Conservation (phyloP, 371 early-diverging fungal genomes). For the Catenaria anguillulae region DNA sequence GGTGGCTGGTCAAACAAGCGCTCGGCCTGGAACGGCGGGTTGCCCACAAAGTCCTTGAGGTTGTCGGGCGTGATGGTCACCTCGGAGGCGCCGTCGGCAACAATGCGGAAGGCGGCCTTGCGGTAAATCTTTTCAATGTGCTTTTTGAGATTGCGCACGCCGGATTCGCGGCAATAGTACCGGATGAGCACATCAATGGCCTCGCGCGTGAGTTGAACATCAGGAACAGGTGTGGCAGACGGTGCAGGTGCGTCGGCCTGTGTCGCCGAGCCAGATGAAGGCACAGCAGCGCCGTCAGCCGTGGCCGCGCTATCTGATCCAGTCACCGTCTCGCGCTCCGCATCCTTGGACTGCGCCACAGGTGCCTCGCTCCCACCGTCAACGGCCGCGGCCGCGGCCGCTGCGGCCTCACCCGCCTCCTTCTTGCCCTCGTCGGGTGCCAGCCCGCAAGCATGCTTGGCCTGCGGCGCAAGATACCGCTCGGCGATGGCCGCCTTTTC, state of each 20-base stretch:
- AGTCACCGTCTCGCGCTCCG: too few species aligned
- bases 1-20: slow-evolving; percentile 65
- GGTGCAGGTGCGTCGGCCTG: slow-evolving; percentile 48
- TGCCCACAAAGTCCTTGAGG: slow-evolving; percentile 83
- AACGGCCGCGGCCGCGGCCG: too few species aligned
- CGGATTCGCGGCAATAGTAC: slow-evolving; percentile 89
- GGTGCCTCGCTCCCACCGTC: too few species aligned
- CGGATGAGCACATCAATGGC: slow-evolving; percentile 61
- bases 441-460: slow-evolving; percentile 64
- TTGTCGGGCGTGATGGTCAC: slow-evolving; percentile 29
- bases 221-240: slow-evolving; percentile 25
- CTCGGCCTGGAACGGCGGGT: slow-evolving; percentile 74
- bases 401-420: too few species aligned
- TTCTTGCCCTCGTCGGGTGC: slow-evolving; percentile 50
- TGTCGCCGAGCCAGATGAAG: slow-evolving; percentile 70
- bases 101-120: slow-evolving; percentile 85
- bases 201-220: not conserved
- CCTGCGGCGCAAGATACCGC: slow-evolving; percentile 70
- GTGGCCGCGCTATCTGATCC: not conserved
- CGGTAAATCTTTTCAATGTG: slow-evolving; percentile 93
- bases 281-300: slow-evolving; percentile 65
- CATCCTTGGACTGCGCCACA: too few species aligned
- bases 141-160: slow-evolving; percentile 92
- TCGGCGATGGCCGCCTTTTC: slow-evolving; percentile 93
- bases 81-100: slow-evolving; percentile 14